These are phyloP conservation scores for Phytopythium kandeliae DNA, from an alignment of 352 stramenopile genomes.

Conservation along the genomic window DNA sequence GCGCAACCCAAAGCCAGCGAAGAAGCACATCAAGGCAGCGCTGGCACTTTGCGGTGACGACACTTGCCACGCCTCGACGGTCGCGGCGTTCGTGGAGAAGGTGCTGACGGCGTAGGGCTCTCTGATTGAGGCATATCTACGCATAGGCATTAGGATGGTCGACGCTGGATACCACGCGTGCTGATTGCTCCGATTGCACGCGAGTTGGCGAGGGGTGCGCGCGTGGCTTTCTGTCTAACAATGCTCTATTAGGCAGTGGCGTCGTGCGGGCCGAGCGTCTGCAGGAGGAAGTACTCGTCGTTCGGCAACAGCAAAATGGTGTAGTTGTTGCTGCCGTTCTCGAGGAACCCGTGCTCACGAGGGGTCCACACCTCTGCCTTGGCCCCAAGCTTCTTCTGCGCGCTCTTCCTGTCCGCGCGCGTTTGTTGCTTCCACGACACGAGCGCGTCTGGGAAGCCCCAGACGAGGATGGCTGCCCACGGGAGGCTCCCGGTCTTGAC, in stretches of 20 bases:
- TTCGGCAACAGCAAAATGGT: constrained; percentile 63
- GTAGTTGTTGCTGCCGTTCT: constrained; percentile 76
- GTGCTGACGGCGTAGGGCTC: constrained; percentile 41
- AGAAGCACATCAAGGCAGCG: constrained; percentile 61
- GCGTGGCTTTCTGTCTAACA: constrained; percentile 1
- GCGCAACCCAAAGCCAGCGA: constrained; percentile 55
- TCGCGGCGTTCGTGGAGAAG: constrained; percentile 58
- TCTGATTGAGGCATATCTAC: no score
- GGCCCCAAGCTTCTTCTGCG: constrained; percentile 13
- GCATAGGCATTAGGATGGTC: no score
- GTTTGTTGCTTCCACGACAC: constrained; percentile 58
- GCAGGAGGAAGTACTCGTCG: constrained; percentile 67
- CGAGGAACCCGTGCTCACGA: constrained; percentile 68
- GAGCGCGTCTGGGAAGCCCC: constrained; percentile 69
- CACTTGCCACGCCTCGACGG: constrained; percentile 19
- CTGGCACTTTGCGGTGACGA: constrained; percentile 19
- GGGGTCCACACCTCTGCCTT: constrained; percentile 8
- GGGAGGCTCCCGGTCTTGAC: constrained; percentile 45
- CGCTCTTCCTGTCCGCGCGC: constrained; percentile 11
- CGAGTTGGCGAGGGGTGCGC: constrained; percentile 4
- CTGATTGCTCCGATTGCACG: no score
- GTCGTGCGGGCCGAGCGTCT: constrained; percentile 66
- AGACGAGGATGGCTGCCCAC: constrained; percentile 73
- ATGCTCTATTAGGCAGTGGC: constrained; percentile 32
- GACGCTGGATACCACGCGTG: no score